Evolutionary conservation across 23 red algal genomes (phyloP), one percentile per base, ranked within the genome.

Genomic region (Chondrus crispus): DNA sequence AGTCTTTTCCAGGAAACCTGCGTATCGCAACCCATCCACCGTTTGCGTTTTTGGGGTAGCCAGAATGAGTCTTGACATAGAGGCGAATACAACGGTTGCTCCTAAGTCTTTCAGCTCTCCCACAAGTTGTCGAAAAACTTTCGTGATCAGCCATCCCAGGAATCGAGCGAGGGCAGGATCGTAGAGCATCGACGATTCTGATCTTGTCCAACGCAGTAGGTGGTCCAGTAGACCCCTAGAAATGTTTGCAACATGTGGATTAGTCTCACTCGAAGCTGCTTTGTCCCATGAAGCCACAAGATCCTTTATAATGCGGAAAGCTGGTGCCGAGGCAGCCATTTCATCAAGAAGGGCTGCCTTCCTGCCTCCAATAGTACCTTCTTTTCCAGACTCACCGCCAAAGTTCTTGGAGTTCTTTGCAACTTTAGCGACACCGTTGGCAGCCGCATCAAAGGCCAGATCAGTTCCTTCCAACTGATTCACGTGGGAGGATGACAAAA

Each of bases 71-170:
- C 91, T 72, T 12, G 73, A 84, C 6, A 80, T 63, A 53, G 87
- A 97, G n/a, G 89, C 93, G 75, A 88, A 95, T 22, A 93, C 86
- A 60, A 94, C 71, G 8, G 46, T 80, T 68, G 87, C 88, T 30
- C 90, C 92, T 1, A 98, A 92, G 37, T 30, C 45, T 29, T 35
- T 74, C 50, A 98, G 42, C 60, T 95, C 88, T n/a, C 71, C 50
- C 40, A 94, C 37, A 38, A 98, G 79, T 73, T 92, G 88, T 80
- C 88, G 51, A 90, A 98, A 94, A 5, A 98, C 83, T 70, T 95
- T 94, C 63, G 77, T 77, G 30, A 90, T 78, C 52, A 95, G 81
- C 85, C 85, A 92, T 11, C 91, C 87, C 68, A 98, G 46, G 54
- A 98, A 91, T 16, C 82, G 53, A 1, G 86, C 64, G 28, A 98